These are phyloP conservation scores for Pythium pyrilobum DNA, from an alignment of 352 stramenopile species.

Conservation along the genomic window DNA sequence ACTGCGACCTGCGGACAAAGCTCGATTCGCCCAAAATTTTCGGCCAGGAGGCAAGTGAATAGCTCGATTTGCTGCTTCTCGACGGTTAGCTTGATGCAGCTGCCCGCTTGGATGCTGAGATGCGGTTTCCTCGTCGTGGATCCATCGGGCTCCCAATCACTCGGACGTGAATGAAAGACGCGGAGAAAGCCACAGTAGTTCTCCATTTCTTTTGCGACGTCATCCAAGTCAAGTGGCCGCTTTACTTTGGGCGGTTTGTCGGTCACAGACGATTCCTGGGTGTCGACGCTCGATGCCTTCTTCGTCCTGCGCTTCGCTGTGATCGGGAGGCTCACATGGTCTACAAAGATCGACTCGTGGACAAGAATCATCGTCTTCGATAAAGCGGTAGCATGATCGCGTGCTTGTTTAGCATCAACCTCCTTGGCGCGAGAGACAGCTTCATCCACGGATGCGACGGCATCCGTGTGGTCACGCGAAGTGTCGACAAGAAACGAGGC, in stretches of 20 bases:
- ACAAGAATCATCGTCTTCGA: constrained; percentile 31
- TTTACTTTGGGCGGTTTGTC: constrained; percentile 3
- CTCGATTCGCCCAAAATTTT: constrained; percentile 45
- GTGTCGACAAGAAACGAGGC: constrained; percentile 32
- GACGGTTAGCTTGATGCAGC: constrained; percentile 27
- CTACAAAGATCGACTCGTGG: constrained; percentile 36
- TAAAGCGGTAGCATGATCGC: constrained; percentile 16
- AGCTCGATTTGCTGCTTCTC: constrained; percentile 65
- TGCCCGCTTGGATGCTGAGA: constrained; percentile 4
- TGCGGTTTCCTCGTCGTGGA: constrained; percentile 5
- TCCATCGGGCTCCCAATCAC: constrained; percentile 27
- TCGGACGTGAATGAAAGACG: constrained; percentile 25
- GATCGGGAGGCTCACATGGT: constrained; percentile 40
- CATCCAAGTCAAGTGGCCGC: constrained; percentile 34
- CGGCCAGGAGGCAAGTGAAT: constrained; percentile 47
- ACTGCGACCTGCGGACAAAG: neutral
- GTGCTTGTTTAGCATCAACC: neutral
- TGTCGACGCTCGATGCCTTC: neutral
- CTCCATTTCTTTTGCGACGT: constrained; percentile 46
- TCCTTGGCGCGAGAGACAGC: constrained; percentile 14
- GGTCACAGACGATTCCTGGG: neutral
- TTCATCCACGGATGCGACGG: constrained; percentile 35
- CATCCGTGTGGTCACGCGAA: constrained; percentile 23
- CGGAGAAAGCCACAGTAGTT: constrained; percentile 40
- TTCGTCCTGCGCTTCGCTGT: constrained; percentile 17